Evolutionary conservation across 2,329 filamentous ascomycete genomes (phyloP).

Genomic region (Penicillium sp.): DNA sequence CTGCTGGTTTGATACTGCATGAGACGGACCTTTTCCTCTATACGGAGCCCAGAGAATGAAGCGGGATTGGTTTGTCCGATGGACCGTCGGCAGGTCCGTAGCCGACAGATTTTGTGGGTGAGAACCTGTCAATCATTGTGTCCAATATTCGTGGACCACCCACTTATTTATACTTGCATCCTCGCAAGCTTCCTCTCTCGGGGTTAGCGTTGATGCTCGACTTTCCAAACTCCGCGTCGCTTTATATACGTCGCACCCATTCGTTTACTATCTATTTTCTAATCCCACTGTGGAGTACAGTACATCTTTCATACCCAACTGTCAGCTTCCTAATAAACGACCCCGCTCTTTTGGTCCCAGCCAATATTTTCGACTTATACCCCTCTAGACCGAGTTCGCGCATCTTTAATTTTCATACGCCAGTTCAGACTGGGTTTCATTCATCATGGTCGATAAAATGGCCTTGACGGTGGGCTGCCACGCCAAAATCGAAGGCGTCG

Average conservation of each 20-base stretch:
- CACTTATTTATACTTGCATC: neutral
- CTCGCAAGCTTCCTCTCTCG: neutral
- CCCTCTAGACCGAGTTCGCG: neutral
- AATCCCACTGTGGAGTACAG: neutral
- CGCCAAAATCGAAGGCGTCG: conserved; percentile 24
- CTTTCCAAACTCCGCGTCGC: neutral
- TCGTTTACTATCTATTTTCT: neutral
- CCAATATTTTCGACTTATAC: neutral
- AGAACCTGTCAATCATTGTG: neutral
- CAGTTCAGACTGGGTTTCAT: neutral
- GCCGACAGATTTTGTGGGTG: neutral
- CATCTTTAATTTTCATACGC: neutral
- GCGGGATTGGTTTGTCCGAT: conserved; percentile 9
- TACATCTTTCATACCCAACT: neutral
- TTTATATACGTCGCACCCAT: neutral
- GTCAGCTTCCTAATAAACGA: neutral
- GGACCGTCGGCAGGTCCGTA: neutral
- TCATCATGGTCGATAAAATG: conserved; percentile 11
- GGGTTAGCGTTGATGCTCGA: neutral
- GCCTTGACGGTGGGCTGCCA: conserved; percentile 25
- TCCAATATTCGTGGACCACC: neutral
- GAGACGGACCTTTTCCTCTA: neutral
- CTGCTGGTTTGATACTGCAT: neutral
- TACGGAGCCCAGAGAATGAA: neutral
- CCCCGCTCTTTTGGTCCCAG: neutral